phyloP scores from a whole-genome alignment of 1,139 yeast species.

The Candida gigantensis region DNA sequence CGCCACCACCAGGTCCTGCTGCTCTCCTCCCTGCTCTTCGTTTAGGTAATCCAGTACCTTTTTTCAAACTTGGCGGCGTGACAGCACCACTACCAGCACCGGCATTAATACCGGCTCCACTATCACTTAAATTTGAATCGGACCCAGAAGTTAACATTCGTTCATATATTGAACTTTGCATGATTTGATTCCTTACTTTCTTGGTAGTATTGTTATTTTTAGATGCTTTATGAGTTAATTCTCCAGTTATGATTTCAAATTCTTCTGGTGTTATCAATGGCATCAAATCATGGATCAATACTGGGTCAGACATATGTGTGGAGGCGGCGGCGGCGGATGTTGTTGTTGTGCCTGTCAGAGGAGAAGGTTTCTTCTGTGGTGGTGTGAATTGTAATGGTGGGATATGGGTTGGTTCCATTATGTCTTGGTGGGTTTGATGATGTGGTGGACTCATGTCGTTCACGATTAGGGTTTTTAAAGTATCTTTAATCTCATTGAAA shows the following conservation, averaged over 20 bases:
- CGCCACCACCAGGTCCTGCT: no score
- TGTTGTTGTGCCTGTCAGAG: conserved; percentile 2
- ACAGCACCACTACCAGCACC: conserved; percentile 13
- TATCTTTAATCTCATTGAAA: conserved; percentile 28
- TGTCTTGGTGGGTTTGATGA: neutral
- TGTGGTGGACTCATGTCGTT: conserved; percentile 10
- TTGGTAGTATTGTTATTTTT: conserved; percentile 21
- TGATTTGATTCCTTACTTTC: conserved; percentile 29
- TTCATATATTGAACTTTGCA: conserved; percentile 44
- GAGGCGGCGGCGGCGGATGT: neutral
- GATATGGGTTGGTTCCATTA: neutral
- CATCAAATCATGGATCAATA: conserved; percentile 44
- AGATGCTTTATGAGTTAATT: conserved; percentile 28
- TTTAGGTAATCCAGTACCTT: no score
- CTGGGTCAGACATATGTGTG: no score
- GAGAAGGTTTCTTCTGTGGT: no score
- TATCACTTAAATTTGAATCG: conserved; percentile 32
- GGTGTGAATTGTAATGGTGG: neutral
- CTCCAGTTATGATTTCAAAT: conserved; percentile 44
- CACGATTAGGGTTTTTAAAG: conserved; percentile 18
- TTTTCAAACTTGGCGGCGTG: no score
- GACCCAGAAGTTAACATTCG: conserved; percentile 42
- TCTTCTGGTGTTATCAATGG: conserved; percentile 41
- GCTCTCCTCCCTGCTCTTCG: no score
- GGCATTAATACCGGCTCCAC: conserved; percentile 8